phyloP scores from a whole-genome alignment of 768 basidiomycete genomes.

The Crassisporium funariophilum region DNA sequence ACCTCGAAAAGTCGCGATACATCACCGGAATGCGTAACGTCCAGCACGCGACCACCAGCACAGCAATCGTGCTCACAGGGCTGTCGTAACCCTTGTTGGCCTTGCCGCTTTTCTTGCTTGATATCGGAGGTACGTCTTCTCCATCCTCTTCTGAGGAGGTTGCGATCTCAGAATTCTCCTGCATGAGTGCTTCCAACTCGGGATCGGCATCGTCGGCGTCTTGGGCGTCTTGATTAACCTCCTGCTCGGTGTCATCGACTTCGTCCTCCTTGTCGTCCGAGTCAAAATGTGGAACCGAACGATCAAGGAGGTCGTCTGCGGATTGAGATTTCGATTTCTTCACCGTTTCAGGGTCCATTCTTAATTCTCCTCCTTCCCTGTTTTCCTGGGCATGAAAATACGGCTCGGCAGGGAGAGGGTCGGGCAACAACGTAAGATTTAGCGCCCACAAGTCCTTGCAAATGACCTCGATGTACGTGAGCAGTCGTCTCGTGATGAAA shows the following conservation, averaged over 20 bases:
- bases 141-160: constrained; percentile 36
- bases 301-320: too few relatives aligned
- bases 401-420: constrained; percentile 64
- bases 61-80: constrained; percentile 55
- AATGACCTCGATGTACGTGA: too few relatives aligned
- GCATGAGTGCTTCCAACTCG: constrained; percentile 42
- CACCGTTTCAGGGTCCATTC: constrained; percentile 7
- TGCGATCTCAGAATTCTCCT: constrained; percentile 44
- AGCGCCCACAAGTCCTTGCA: constrained; percentile 84
- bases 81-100: constrained; percentile 36
- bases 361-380: constrained; percentile 10
- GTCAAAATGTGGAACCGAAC: too few relatives aligned
- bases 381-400: constrained; percentile 44
- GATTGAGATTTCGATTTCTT: too few relatives aligned
- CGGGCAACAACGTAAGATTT: constrained; percentile 62
- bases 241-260: constrained; percentile 22
- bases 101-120: constrained; percentile 13
- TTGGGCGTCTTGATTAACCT: constrained; percentile 3
- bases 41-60: constrained; percentile 80
- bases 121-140: constrained; percentile 22
- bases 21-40: constrained; percentile 74
- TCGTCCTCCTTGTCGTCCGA: constrained; percentile 19
- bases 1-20: constrained; percentile 77
- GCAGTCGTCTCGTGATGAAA: too few relatives aligned
- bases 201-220: constrained; percentile 16